Percentiles rank a stretch among this genome's conserved stretches.
Conservation (phyloP, 768 basidiomycete species). For the Lactifluus subvellereus region DNA sequence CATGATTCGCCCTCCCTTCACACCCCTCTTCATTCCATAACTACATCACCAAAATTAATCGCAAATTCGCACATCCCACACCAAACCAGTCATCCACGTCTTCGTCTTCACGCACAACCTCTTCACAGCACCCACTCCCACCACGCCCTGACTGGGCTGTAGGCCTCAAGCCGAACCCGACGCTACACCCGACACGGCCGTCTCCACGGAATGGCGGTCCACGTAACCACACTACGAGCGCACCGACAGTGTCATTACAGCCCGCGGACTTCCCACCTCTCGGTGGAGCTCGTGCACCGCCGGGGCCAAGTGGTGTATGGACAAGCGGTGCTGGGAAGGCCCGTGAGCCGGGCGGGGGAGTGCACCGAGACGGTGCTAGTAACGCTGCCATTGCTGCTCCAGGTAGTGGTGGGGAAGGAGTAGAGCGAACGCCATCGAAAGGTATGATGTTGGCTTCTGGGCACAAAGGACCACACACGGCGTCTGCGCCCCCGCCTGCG, state of each 20-base stretch:
- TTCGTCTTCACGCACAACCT: constrained; percentile 69
- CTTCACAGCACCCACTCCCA: constrained; percentile 74
- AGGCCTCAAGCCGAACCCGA: constrained; percentile 71
- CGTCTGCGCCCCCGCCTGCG: constrained; percentile 1
- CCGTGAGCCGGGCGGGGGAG: constrained; percentile 9
- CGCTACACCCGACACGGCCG: constrained; percentile 43
- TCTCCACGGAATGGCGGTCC: constrained; percentile 49
- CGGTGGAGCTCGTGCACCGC: constrained; percentile 33
- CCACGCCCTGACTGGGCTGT: constrained; percentile 87
- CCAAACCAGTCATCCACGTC: constrained; percentile 62
- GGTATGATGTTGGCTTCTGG: not conserved
- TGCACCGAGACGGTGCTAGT: constrained; percentile 1
- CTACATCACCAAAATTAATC: not conserved
- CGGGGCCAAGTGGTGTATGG: constrained; percentile 64
- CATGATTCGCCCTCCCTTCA: not conserved
- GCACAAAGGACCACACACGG: not conserved
- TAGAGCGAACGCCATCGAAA: constrained; percentile 13
- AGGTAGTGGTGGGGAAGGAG: constrained; percentile 1
- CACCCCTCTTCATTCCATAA: not conserved
- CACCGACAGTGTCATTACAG: constrained; percentile 33
- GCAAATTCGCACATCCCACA: not conserved
- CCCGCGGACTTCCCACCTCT: constrained; percentile 32
- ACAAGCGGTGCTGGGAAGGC: constrained; percentile 20
- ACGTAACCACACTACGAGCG: constrained; percentile 32
- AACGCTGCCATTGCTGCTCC: not conserved